A percentile compares a stretch with the other conserved stretches of the same genome.
phyloP scores from a whole-genome alignment of 2,329 filamentous ascomycete genomes.

The Plenodomus tracheiphilus region DNA sequence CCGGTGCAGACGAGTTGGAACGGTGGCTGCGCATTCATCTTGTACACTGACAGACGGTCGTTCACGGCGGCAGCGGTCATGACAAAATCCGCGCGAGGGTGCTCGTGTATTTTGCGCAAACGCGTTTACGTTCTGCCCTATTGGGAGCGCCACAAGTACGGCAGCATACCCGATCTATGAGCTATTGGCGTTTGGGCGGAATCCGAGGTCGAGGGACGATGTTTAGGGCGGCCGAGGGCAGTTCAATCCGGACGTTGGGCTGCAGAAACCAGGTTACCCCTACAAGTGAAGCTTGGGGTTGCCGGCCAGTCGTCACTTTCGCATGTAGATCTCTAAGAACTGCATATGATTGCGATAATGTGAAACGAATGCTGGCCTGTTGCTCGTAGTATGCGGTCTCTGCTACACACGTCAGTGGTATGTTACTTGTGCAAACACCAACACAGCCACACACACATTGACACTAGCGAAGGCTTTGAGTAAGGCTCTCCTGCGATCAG shows the following conservation, averaged over 20 bases:
- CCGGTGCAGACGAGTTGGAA: too few species aligned
- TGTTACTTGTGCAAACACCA: background rate
- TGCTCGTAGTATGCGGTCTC: background rate
- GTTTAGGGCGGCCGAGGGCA: background rate
- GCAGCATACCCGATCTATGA: background rate
- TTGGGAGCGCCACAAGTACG: background rate
- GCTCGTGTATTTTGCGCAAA: too few species aligned
- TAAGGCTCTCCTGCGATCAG: background rate
- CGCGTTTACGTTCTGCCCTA: too few species aligned
- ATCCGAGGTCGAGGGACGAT: background rate
- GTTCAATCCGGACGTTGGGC: background rate
- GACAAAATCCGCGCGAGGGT: too few species aligned
- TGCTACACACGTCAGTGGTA: background rate
- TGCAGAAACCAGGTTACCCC: background rate
- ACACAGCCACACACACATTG: background rate
- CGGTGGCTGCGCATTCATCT: too few species aligned
- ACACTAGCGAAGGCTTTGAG: background rate
- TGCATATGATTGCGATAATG: background rate
- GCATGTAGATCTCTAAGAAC: background rate
- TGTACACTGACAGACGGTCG: too few species aligned
- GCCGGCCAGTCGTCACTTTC: background rate
- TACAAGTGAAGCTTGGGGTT: background rate
- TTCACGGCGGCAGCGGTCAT: too few species aligned
- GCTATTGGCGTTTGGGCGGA: too few species aligned
- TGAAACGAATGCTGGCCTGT: background rate